phyloP scores from a whole-genome alignment of 331 rosid genomes.

The Telfairia occidentalis region DNA sequence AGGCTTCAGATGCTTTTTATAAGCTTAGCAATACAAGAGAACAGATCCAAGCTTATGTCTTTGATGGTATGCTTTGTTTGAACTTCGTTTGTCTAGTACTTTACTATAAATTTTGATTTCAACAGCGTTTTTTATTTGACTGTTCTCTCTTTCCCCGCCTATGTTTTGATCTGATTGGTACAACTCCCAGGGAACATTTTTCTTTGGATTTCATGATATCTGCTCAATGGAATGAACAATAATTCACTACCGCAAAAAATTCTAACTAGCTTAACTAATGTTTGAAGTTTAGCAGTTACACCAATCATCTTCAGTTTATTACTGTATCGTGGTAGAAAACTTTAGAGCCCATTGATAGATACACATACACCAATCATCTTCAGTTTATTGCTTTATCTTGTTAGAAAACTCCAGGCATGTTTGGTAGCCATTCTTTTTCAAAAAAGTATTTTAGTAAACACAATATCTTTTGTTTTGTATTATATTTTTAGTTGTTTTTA shows the following conservation, averaged over 20 bases:
- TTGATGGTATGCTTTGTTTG: slow-evolving; percentile 42
- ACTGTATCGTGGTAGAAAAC: background rate
- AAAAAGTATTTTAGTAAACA: background rate
- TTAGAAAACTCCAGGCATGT: background rate
- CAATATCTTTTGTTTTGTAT: background rate
- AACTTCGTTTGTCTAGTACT: slow-evolving; percentile 3
- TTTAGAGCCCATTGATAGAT: background rate
- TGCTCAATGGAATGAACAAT: background rate
- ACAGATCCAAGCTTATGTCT: slow-evolving; percentile 73
- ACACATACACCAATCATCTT: background rate
- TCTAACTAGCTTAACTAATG: background rate
- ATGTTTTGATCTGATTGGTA: background rate
- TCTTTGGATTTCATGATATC: background rate
- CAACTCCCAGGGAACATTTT: background rate
- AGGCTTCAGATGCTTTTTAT: slow-evolving; percentile 71
- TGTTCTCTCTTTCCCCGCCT: background rate
- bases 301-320: background rate
- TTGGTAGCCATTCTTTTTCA: background rate
- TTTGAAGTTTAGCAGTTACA: background rate
- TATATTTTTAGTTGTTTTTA: background rate
- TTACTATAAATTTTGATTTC: background rate
- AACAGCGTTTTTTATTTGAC: background rate
- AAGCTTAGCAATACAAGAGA: slow-evolving; percentile 60
- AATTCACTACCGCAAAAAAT: background rate
- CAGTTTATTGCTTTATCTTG: background rate